Percentiles rank a stretch among this genome's conserved stretches.
Conservation (phyloP, 2,329 filamentous ascomycete genomes). For the Pestalotiopsis fici region DNA sequence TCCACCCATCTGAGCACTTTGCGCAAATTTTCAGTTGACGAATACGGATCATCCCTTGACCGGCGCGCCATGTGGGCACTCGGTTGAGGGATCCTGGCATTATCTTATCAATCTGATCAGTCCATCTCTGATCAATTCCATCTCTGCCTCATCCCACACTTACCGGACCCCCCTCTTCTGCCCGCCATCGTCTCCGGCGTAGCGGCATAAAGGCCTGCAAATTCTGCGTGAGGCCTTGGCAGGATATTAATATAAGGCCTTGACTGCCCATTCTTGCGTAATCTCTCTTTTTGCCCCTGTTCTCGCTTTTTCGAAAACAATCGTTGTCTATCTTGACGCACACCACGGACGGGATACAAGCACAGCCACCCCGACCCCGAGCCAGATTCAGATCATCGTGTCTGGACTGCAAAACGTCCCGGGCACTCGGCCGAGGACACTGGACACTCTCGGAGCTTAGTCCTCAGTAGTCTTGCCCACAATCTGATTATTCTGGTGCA, state of each 20-base stretch:
- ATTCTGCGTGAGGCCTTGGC: background rate
- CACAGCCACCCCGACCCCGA: background rate
- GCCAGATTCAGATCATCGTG: background rate
- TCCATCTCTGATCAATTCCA: constrained; percentile 23
- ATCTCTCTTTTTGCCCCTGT: constrained; percentile 3
- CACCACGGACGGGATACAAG: background rate
- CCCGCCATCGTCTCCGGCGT: background rate
- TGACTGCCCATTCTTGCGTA: background rate
- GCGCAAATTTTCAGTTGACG: constrained; percentile 7
- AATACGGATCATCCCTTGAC: constrained; percentile 9
- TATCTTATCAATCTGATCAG: constrained; percentile 42
- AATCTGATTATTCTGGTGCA: background rate
- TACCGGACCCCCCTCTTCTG: constrained; percentile 15
- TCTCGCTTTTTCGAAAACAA: background rate
- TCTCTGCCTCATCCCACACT: constrained; percentile 9
- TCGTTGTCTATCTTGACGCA: background rate
- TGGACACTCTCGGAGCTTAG: background rate
- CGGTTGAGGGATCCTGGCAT: constrained; percentile 11
- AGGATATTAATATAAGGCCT: constrained; percentile 1
- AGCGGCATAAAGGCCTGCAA: background rate
- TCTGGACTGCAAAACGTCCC: background rate
- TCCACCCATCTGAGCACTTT: background rate
- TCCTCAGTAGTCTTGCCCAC: background rate
- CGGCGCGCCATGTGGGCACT: constrained; percentile 3
- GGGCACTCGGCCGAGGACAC: background rate